phyloP scores from a whole-genome alignment of 495 filamentous ascomycete genomes.

The Acidiella bohemica region DNA sequence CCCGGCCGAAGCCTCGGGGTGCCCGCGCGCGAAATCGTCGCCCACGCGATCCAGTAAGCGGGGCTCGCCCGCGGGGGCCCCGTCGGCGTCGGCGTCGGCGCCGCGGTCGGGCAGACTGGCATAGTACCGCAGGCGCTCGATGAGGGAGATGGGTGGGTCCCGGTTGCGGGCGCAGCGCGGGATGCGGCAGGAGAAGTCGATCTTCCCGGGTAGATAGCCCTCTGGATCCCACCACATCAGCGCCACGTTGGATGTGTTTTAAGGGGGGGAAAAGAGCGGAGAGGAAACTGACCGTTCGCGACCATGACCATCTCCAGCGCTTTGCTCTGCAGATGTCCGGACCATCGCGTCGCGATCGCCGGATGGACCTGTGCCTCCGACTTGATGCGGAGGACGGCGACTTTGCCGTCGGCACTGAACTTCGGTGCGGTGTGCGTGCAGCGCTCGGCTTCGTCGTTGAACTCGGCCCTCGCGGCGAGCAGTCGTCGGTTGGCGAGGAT shows the following conservation, averaged over 20 bases:
- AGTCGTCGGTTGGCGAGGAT: constrained; percentile 35
- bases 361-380: constrained; percentile 44
- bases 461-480: constrained; percentile 35
- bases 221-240: no score
- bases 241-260: no score
- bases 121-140: constrained; percentile 34
- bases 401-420: constrained; percentile 41
- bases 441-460: constrained; percentile 40
- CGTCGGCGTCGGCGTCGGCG: background rate
- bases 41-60: constrained; percentile 37
- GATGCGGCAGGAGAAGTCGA: constrained; percentile 48
- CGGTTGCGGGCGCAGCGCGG: constrained; percentile 33
- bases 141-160: constrained; percentile 42
- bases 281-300: no score
- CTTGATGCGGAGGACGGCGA: constrained; percentile 43
- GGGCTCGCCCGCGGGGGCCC: constrained; percentile 20
- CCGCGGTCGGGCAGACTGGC: constrained; percentile 25
- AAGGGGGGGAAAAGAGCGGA: no score
- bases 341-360: constrained; percentile 47
- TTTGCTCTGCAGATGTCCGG: constrained; percentile 36
- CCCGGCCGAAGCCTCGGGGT: constrained; percentile 46
- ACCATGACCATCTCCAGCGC: constrained; percentile 42
- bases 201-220: constrained; percentile 41
- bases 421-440: constrained; percentile 42
- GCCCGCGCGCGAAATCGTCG: constrained; percentile 42